Evolutionary conservation across 768 basidiomycete genomes (phyloP).

Genomic region (Dacryopinax spathularia): DNA sequence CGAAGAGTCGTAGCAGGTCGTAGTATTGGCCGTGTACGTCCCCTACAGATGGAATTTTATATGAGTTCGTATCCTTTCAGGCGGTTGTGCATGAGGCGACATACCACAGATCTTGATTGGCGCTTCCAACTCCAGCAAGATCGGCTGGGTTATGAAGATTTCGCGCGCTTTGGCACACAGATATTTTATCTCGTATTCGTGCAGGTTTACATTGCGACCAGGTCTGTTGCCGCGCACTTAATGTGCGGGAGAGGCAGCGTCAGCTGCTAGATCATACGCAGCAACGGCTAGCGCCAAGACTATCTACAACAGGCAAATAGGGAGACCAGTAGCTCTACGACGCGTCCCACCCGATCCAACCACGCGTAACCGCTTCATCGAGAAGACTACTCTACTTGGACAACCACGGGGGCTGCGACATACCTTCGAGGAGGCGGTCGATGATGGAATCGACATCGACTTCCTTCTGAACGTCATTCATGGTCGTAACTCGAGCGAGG

Average conservation of each 20-base stretch:
- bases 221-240: conserved; percentile 13
- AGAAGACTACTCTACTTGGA: neutral
- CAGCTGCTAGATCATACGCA: neutral
- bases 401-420: conserved; percentile 24
- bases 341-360: neutral
- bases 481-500: neutral
- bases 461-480: conserved; percentile 37
- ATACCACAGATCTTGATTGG: conserved; percentile 13
- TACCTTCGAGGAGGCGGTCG: conserved; percentile 94
- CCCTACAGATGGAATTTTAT: neutral
- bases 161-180: conserved; percentile 10
- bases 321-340: neutral
- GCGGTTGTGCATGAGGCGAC: neutral
- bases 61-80: neutral
- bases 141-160: conserved; percentile 12
- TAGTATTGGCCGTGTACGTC: conserved; percentile 15
- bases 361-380: neutral
- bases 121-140: conserved; percentile 14
- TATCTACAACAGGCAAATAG: neutral
- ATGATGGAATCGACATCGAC: conserved; percentile 99
- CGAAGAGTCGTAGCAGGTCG: conserved; percentile 12
- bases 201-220: conserved; percentile 9
- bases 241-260: neutral
- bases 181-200: conserved; percentile 13
- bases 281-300: neutral